A percentile compares a stretch with the other conserved stretches of the same genome.
Conservation (phyloP, 306 rosid genomes). For the Vigna hirtella region DNA sequence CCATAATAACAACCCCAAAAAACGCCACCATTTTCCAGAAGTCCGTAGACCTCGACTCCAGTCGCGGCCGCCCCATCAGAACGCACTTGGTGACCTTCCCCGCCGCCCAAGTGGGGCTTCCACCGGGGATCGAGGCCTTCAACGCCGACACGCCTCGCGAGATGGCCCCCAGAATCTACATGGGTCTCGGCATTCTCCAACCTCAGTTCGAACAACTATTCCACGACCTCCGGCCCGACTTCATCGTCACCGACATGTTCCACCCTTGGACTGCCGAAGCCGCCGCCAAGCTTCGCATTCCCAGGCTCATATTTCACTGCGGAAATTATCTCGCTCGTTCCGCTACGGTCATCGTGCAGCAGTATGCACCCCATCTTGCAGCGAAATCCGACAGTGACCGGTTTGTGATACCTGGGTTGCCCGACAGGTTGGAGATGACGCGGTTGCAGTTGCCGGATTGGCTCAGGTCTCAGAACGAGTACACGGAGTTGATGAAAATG, state of each 20-base stretch:
- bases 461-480: slow-evolving; percentile 39
- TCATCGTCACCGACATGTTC: slow-evolving; percentile 54
- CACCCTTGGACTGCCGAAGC: slow-evolving; percentile 49
- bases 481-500: slow-evolving; percentile 31
- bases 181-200: slow-evolving; percentile 41
- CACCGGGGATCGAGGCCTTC: slow-evolving; percentile 43
- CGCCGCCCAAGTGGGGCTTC: slow-evolving; percentile 44
- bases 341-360: slow-evolving; percentile 32
- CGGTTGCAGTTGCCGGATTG: slow-evolving; percentile 51
- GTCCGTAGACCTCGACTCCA: slow-evolving; percentile 45
- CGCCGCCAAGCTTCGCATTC: slow-evolving; percentile 39
- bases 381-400: slow-evolving; percentile 36
- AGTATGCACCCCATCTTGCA: slow-evolving; percentile 16
- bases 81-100: slow-evolving; percentile 48
- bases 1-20: slow-evolving; percentile 49
- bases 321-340: slow-evolving; percentile 44
- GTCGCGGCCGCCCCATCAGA: slow-evolving; percentile 41
- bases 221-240: slow-evolving; percentile 39
- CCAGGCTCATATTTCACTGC: slow-evolving; percentile 45
- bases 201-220: slow-evolving; percentile 36
- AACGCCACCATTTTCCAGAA: slow-evolving; percentile 52
- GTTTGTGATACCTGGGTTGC: slow-evolving; percentile 44
- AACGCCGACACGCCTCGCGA: slow-evolving; percentile 23
- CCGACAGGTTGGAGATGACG: slow-evolving; percentile 47
- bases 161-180: slow-evolving; percentile 27